Evolutionary conservation across 2,329 filamentous ascomycete genomes (phyloP).

Genomic region (Pyrenophora graminea): DNA sequence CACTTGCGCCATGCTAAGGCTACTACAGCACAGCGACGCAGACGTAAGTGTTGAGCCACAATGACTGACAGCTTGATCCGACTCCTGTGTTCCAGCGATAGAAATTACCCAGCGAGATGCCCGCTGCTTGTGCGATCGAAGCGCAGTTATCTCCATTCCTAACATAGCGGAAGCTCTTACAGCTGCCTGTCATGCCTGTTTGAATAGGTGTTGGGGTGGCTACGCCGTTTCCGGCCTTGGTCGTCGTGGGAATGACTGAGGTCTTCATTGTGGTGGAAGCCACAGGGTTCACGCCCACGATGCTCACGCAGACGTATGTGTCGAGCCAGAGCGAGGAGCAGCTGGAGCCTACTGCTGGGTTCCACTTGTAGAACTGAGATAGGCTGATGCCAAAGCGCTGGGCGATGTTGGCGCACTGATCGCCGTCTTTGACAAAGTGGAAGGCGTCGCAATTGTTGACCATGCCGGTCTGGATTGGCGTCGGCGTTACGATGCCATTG

Average conservation of each 20-base stretch:
- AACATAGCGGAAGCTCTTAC: slow-evolving; percentile 8
- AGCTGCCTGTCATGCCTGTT: slow-evolving; percentile 6
- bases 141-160: background rate
- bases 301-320: slow-evolving; percentile 1
- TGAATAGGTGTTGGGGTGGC: background rate
- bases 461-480: slow-evolving; percentile 7
- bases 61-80: background rate
- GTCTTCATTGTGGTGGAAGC: background rate
- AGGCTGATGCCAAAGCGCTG: background rate
- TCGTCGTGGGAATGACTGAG: background rate
- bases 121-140: background rate
- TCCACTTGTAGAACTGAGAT: slow-evolving; percentile 8
- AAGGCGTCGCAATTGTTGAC: slow-evolving; percentile 8
- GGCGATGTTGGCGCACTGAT: slow-evolving; percentile 3
- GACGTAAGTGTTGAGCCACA: background rate
- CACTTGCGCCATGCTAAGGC: too few species aligned
- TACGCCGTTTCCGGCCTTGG: background rate
- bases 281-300: background rate
- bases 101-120: background rate
- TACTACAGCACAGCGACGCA: background rate
- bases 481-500: background rate
- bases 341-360: background rate
- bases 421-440: slow-evolving; percentile 1
- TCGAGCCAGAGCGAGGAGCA: slow-evolving; percentile 2
- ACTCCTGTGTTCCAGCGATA: background rate